These are phyloP conservation scores for Papilionanthe hybrid DNA, from an alignment of 116 monocot species.

Conservation along the genomic window DNA sequence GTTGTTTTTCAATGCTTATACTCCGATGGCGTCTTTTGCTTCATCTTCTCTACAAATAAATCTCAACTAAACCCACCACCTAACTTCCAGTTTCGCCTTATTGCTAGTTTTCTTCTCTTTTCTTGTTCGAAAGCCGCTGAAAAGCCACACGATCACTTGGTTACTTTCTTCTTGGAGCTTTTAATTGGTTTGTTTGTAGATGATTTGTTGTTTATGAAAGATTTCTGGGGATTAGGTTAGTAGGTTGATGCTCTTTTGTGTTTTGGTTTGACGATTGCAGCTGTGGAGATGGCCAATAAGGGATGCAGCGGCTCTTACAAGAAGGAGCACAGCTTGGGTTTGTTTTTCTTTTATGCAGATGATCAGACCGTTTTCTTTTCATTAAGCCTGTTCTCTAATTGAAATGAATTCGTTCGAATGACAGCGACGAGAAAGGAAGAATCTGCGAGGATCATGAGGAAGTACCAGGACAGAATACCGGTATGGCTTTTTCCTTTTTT, in stretches of 20 bases:
- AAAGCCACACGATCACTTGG: not conserved
- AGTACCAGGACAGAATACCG: slow-evolving; percentile 56
- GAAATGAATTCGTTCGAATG: slow-evolving; percentile 1
- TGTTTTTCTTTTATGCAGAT: not conserved
- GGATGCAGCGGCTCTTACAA: not conserved
- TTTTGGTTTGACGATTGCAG: not conserved
- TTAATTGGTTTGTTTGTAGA: not conserved
- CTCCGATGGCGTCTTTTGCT: too few relatives aligned
- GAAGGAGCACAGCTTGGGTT: slow-evolving; percentile 10
- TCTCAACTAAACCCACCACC: too few relatives aligned
- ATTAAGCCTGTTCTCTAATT: not conserved
- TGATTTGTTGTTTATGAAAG: not conserved
- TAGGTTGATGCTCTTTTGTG: not conserved
- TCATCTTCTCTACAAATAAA: too few relatives aligned
- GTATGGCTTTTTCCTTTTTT: slow-evolving; percentile 18
- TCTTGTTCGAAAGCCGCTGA: not conserved
- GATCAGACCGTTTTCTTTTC: not conserved
- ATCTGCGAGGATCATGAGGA: slow-evolving; percentile 50
- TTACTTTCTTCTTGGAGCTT: not conserved
- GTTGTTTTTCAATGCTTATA: not conserved
- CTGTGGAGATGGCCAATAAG: not conserved
- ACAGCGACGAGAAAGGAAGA: slow-evolving; percentile 51
- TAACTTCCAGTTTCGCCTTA: not conserved
- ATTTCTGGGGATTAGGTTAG: not conserved
- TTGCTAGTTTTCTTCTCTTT: not conserved